Evolutionary conservation across 257 asterid genomes (phyloP).

Genomic region (Salvia miltiorrhiza): DNA sequence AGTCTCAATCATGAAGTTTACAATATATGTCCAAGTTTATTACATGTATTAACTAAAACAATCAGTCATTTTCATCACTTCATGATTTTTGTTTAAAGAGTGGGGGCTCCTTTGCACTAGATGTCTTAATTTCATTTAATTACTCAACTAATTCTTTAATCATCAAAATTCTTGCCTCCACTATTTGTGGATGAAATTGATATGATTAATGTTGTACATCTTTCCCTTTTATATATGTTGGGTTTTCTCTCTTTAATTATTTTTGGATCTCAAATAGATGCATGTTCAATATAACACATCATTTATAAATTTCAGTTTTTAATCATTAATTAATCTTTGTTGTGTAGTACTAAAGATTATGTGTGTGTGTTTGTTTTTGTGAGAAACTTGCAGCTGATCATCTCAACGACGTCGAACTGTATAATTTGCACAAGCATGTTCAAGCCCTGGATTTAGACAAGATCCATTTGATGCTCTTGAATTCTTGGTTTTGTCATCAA

Average conservation of each 20-base stretch:
- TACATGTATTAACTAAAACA: not conserved
- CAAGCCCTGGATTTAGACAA: not conserved
- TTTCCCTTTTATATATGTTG: not conserved
- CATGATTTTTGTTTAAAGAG: not conserved
- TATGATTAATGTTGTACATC: not conserved
- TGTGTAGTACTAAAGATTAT: not conserved
- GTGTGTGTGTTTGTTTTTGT: not conserved
- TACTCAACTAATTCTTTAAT: not conserved
- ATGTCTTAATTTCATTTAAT: not conserved
- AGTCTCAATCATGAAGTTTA: not conserved
- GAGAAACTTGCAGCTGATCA: not conserved
- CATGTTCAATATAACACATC: not conserved
- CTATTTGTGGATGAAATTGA: slow-evolving; percentile 12
- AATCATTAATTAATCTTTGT: not conserved
- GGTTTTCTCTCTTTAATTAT: no score
- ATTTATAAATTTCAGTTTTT: not conserved
- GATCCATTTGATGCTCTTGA: not conserved
- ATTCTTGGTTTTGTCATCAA: not conserved
- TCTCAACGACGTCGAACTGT: no score
- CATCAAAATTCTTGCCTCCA: slow-evolving; percentile 10
- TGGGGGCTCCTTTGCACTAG: slow-evolving; percentile 19
- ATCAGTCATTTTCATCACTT: slow-evolving; percentile 15
- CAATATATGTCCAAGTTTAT: not conserved
- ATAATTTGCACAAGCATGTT: not conserved
- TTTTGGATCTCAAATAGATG: not conserved